Evolutionary conservation across 257 asterid genomes (phyloP), one percentile per base, ranked within the genome.

Genomic region (Primulina eburnea): DNA sequence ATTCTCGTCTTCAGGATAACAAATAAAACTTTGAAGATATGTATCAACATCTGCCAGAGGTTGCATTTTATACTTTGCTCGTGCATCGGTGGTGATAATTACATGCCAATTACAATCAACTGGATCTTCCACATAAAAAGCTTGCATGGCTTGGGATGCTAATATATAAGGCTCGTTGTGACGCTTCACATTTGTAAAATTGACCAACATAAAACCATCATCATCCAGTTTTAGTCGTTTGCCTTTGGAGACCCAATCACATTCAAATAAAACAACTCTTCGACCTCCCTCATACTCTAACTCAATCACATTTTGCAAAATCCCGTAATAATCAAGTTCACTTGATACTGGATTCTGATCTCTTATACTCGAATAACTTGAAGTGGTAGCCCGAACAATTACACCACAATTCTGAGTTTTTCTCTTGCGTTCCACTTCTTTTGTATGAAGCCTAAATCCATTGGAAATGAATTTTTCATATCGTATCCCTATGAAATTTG

Each of bases 81-180:
- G 50, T 40, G 50, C 50, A 40, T 40, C 17, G 5, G 50, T 40
- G 16, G 50, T 40, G 50, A 40, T 40, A 40, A 10, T 40, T 2
- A 40, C 50, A 10, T 10, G 4, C 50, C 50, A 40, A 11, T 40
- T 11, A 40, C 50, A 40, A 40, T 40, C 50, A 10, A 40, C 16
- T n/a, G 33, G 56, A 64, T 64, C 33, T 64, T 64, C 68, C 5
- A 33, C 67, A 62, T 64, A 64, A 21, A 64, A n/a, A 6, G 35
- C 55, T 35, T 63, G n/a, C 21, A n/a, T 20, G 6, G 50, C 50
- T 8, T 32, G 50, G 17, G 66, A 33, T 32, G 66, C 16, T 16
- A 62, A 21, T 3, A 63, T n/a, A 8, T 17, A 63, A 63, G 68
- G 68, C 29, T 63, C 32, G 21, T 35, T 33, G 18, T 35, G 68